Evolutionary conservation across 1,139 yeast species (phyloP).

Genomic region (Keqinozyma sinolaborantium): DNA sequence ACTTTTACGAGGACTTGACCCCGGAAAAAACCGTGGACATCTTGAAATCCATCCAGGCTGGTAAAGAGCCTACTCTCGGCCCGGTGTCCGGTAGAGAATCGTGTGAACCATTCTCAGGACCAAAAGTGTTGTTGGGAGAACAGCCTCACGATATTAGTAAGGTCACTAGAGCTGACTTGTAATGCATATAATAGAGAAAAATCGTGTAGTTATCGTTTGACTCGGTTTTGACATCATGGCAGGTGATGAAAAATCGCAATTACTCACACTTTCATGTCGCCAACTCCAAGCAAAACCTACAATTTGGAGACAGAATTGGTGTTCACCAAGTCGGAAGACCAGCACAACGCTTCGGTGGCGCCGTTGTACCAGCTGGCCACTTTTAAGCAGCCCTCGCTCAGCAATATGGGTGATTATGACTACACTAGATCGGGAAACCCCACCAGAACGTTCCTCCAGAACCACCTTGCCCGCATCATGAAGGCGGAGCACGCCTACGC

Average conservation of each 20-base stretch:
- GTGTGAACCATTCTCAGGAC: constrained; percentile 78
- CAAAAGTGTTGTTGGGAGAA: constrained; percentile 55
- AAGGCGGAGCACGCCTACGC: constrained; percentile 71
- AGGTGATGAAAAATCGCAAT: not conserved
- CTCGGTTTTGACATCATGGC: not conserved
- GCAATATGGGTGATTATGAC: constrained; percentile 82
- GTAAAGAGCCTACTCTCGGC: constrained; percentile 58
- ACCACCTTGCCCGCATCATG: constrained; percentile 75
- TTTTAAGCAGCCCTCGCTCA: constrained; percentile 74
- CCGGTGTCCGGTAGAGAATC: constrained; percentile 67
- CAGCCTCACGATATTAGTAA: constrained; percentile 70
- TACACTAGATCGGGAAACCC: constrained; percentile 96
- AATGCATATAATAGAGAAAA: too few species aligned
- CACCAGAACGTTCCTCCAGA: constrained; percentile 76
- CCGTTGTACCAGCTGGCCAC: constrained; percentile 94
- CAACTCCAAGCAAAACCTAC: constrained; percentile 27
- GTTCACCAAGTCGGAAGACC: constrained; percentile 62
- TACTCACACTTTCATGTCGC: constrained; percentile 12
- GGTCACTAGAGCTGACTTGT: constrained; percentile 33
- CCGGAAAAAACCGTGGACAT: constrained; percentile 60
- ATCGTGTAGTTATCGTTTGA: too few species aligned
- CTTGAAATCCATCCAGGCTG: constrained; percentile 62
- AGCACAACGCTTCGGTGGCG: constrained; percentile 76
- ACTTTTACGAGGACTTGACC: constrained; percentile 79
- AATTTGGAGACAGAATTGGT: constrained; percentile 74